Conservation (phyloP, 2,329 filamentous ascomycete species). For the Chaetomiaceae sp. region DNA sequence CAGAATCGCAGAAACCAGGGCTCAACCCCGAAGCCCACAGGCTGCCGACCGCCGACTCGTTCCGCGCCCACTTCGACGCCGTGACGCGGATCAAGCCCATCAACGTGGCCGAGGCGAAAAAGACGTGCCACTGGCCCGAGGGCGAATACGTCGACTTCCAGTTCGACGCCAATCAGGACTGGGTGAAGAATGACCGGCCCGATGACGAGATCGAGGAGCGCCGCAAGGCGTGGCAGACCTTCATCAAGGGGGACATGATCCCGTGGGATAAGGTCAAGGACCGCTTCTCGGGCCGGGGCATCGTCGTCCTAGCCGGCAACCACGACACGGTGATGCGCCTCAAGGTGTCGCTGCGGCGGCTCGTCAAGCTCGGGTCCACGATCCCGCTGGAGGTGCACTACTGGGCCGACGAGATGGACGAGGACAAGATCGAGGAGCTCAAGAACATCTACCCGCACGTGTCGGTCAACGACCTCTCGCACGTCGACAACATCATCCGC, state of each 20-base stretch:
- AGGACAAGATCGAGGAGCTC: background rate
- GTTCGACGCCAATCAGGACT: background rate
- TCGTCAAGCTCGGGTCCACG: background rate
- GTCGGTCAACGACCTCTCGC: conserved; percentile 3
- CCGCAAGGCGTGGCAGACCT: conserved; percentile 1
- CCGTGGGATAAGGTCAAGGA: conserved; percentile 3
- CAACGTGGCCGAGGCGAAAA: conserved; percentile 3
- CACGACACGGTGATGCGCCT: conserved; percentile 1
- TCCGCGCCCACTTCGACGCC: conserved; percentile 1
- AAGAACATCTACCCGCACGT: background rate
- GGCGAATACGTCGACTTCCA: conserved; percentile 4
- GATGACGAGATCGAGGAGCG: background rate
- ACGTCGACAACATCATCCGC: conserved; percentile 3
- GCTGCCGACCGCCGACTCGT: conserved; percentile 3
- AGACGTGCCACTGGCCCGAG: background rate
- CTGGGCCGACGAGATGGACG: conserved; percentile 6
- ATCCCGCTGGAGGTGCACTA: conserved; percentile 6
- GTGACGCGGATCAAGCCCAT: background rate
- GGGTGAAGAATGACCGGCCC: background rate
- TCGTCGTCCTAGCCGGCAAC: conserved; percentile 4
- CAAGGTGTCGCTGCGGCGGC: conserved; percentile 4
- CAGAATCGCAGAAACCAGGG: background rate
- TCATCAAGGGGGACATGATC: background rate
- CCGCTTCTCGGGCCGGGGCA: background rate
- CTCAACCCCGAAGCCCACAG: conserved; percentile 3